Percentiles rank a stretch among this genome's conserved stretches.
phyloP scores from a whole-genome alignment of 2,329 filamentous ascomycete species.

The Alternaria consortialis region DNA sequence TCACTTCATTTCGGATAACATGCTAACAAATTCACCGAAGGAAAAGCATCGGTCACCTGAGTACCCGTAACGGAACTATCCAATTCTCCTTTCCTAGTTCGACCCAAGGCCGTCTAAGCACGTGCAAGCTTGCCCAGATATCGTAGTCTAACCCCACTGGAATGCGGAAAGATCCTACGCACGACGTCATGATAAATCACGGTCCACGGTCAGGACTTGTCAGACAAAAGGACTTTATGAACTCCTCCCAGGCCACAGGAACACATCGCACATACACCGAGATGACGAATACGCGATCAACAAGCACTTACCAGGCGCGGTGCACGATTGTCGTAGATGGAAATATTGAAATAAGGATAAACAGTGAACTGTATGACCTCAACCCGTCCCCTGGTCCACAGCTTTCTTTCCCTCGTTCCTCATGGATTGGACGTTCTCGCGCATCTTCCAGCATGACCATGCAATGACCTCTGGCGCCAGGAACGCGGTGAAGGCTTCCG shows the following conservation, averaged over 20 bases:
- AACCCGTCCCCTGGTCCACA: background rate
- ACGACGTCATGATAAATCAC: background rate
- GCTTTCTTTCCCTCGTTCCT: background rate
- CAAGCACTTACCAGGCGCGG: background rate
- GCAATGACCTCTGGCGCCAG: background rate
- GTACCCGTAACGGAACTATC: background rate
- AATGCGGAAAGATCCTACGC: background rate
- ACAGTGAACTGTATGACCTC: background rate
- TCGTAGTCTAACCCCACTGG: conserved; percentile 1
- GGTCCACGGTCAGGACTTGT: background rate
- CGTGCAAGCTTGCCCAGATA: background rate
- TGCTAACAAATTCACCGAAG: conserved; percentile 2
- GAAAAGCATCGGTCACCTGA: conserved; percentile 1
- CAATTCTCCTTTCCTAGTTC: conserved; percentile 1
- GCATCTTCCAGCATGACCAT: background rate
- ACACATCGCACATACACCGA: background rate
- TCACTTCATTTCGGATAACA: background rate
- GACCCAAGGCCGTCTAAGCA: background rate
- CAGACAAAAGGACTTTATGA: background rate
- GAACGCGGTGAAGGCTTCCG: background rate
- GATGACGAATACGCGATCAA: background rate
- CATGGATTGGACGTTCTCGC: background rate
- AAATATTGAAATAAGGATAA: background rate
- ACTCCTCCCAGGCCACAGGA: background rate
- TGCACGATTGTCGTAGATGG: background rate